Percentiles rank a stretch among this genome's conserved stretches.
Evolutionary conservation across 2,329 filamentous ascomycete genomes (phyloP).

Genomic region (Hypoxylon sp.): DNA sequence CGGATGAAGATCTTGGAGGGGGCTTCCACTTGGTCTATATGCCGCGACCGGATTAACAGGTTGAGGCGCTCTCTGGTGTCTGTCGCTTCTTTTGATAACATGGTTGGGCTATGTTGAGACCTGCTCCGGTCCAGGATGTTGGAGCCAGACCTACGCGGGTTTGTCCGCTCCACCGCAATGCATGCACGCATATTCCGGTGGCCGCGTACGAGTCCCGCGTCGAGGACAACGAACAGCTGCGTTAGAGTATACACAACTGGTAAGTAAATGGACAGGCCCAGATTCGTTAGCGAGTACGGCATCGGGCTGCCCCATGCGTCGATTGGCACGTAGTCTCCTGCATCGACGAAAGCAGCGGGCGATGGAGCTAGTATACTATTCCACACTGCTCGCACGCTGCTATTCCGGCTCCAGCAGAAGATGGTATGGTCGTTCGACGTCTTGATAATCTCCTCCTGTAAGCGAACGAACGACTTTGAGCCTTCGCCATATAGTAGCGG

Average conservation of each 20-base stretch:
- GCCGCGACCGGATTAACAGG: slow-evolving; percentile 29
- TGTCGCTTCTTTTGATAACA: slow-evolving; percentile 28
- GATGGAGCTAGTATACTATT: slow-evolving; percentile 33
- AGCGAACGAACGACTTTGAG: slow-evolving; percentile 40
- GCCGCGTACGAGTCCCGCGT: slow-evolving; percentile 13
- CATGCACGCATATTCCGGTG: slow-evolving; percentile 27
- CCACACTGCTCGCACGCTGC: slow-evolving; percentile 15
- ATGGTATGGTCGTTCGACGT: slow-evolving; percentile 47
- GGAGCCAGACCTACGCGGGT: slow-evolving; percentile 24
- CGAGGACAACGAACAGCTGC: slow-evolving; percentile 25
- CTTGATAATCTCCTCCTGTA: slow-evolving; percentile 50
- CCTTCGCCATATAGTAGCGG: slow-evolving; percentile 52
- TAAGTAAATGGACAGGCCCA: slow-evolving; percentile 27
- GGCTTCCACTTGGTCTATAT: neutral
- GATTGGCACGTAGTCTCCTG: slow-evolving; percentile 39
- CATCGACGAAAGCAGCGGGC: slow-evolving; percentile 27
- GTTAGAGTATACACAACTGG: slow-evolving; percentile 32
- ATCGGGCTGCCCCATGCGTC: slow-evolving; percentile 29
- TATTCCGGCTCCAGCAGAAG: slow-evolving; percentile 46
- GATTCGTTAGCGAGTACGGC: slow-evolving; percentile 33
- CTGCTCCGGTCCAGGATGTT: slow-evolving; percentile 27
- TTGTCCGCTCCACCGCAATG: slow-evolving; percentile 34
- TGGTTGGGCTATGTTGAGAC: slow-evolving; percentile 8
- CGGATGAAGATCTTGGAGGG: neutral
- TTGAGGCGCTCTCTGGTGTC: slow-evolving; percentile 28